Evolutionary conservation across 2,329 filamentous ascomycete species (phyloP), one percentile per base, ranked within the genome.

Genomic region (Penicillium verrucosum): DNA sequence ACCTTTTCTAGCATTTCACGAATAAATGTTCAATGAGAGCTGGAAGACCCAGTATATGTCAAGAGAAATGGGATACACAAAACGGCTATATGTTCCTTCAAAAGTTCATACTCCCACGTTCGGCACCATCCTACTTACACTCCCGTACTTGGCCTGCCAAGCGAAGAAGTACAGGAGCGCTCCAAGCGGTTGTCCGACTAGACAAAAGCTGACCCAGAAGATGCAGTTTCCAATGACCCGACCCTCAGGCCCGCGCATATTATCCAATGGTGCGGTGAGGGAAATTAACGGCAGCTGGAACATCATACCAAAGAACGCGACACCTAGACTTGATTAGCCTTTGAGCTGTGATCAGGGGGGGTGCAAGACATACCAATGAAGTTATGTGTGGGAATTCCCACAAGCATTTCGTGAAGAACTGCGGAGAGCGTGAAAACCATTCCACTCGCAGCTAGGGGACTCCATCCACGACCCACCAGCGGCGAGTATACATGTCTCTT

Each of bases 121-220:
- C 4, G 45, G 29, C 4, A 58, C 30, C 60, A 68, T 65, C 46
- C 69, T 71, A 62, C 78, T 90, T 23, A 92, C 88, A 67, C 88
- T 92, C 12, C 94, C 94, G 71, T 96, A 97, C 78, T 97, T 97
- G 54, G 91, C 91, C 77, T 97, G 93, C 93, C 94, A 99, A 1
- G 92, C 92, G 72, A 97, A 97, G 74, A 97, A 99, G 74, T 99
- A 99, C 72, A 96, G 81, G 58, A 99, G 78, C 0, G 91, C 92
- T 1, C 91, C 94, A 65, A 97, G 84, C 0, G 94, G 94, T 78
- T 99, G 94, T 4, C 94, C 94, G 12, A 99, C 89, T 2, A 97
- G 85, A 62, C 93, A 97, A 70, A 99, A 99, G 12, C 89, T 93
- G 21, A 97, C 81, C 94, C 94, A 97, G 74, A 99, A 99, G 56